Percentiles rank a stretch among this genome's conserved stretches.
Evolutionary conservation across 352 stramenopile genomes (phyloP).

Genomic region (Globisporangium canariense): DNA sequence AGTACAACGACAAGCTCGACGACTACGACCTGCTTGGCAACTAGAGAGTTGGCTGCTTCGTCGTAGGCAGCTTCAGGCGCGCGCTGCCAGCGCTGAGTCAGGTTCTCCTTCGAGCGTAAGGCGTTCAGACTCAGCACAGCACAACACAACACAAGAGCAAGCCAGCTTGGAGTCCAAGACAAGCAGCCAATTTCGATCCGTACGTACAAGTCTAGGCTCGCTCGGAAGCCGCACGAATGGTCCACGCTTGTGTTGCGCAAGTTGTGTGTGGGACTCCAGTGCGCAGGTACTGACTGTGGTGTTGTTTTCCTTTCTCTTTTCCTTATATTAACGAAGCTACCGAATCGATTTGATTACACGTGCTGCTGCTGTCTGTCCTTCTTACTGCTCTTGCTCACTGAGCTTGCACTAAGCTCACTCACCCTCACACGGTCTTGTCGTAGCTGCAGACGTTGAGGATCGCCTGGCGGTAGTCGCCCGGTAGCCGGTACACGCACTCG

Average conservation of each 20-base stretch:
- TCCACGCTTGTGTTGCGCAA: too few relatives aligned
- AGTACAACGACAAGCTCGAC: constrained; percentile 99
- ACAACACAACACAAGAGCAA: background rate
- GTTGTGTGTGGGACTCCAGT: background rate
- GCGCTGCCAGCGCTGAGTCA: too few relatives aligned
- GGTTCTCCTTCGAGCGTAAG: too few relatives aligned
- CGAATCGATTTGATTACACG: constrained; percentile 15
- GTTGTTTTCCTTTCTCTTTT: background rate
- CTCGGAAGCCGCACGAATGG: too few relatives aligned
- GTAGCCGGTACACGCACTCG: constrained; percentile 47
- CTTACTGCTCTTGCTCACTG: background rate
- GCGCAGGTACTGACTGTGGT: background rate
- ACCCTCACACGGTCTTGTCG: constrained; percentile 39
- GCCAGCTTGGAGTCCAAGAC: background rate
- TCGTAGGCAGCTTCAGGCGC: too few relatives aligned
- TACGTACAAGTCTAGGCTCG: too few relatives aligned
- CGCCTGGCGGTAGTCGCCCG: constrained; percentile 32
- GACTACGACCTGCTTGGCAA: constrained; percentile 99
- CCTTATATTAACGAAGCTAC: constrained; percentile 14
- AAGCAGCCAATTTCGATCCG: too few relatives aligned
- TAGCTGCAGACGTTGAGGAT: constrained; percentile 36
- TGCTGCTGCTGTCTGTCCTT: background rate
- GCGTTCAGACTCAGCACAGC: background rate
- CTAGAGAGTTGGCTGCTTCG: constrained; percentile 32
- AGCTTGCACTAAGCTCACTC: background rate